Percentiles rank a stretch among this genome's conserved stretches.
Conservation (phyloP, 2,329 filamentous ascomycete species). For the Hypocreales sp. region DNA sequence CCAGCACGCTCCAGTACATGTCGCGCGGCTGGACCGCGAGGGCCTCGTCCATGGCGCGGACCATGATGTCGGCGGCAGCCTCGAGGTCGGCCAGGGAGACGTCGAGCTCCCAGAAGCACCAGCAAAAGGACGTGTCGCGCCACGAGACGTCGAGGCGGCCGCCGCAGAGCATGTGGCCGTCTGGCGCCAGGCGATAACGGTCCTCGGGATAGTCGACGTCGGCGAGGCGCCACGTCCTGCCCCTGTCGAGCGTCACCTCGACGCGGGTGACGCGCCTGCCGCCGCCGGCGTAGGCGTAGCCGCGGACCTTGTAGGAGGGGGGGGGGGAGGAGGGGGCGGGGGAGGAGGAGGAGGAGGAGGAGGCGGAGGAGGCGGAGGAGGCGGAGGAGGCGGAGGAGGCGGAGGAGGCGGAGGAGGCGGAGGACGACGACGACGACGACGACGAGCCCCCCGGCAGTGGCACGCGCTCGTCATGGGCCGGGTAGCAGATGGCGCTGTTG, state of each 20-base stretch:
- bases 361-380: too few relatives aligned
- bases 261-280: conserved; percentile 71
- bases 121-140: conserved; percentile 74
- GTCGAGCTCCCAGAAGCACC: conserved; percentile 79
- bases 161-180: conserved; percentile 51
- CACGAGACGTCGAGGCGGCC: conserved; percentile 67
- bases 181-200: conserved; percentile 50
- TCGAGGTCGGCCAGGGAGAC: conserved; percentile 47
- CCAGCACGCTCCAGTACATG: conserved; percentile 91
- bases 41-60: conserved; percentile 79
- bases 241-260: conserved; percentile 71
- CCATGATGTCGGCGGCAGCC: conserved; percentile 55
- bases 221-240: conserved; percentile 64
- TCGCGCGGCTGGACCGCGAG: conserved; percentile 79
- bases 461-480: conserved; percentile 60
- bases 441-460: too few relatives aligned
- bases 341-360: too few relatives aligned
- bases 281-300: conserved; percentile 81
- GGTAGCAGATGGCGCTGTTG: conserved; percentile 70
- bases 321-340: too few relatives aligned
- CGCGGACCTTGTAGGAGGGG: conserved; percentile 51
- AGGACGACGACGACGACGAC: too few relatives aligned
- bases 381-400: too few relatives aligned
- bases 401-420: too few relatives aligned
- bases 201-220: conserved; percentile 76